phyloP scores from a whole-genome alignment of 257 asterid genomes.

The Eustoma russellianum region DNA sequence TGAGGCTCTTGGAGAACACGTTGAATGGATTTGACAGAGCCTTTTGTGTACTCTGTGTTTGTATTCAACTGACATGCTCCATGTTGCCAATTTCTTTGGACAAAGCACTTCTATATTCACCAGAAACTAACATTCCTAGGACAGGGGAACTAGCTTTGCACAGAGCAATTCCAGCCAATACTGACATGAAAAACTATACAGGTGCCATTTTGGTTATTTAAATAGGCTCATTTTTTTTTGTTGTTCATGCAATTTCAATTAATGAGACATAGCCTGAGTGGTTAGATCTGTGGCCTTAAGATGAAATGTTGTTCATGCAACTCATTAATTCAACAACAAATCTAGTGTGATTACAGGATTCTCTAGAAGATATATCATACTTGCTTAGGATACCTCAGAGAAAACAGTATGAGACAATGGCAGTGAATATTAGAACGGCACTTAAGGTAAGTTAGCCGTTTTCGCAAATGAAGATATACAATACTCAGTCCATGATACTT shows the following conservation, averaged over 20 bases:
- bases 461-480: not conserved
- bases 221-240: not conserved
- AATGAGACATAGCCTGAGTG: no score
- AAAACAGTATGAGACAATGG: conserved; percentile 97
- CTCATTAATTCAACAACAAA: no score
- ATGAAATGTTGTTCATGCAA: no score
- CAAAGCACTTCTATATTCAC: conserved; percentile 91
- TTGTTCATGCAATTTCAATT: not conserved
- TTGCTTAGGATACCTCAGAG: conserved; percentile 96
- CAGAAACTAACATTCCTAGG: conserved; percentile 89
- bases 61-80: conserved; percentile 62
- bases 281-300: no score
- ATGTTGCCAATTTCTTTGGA: conserved; percentile 50
- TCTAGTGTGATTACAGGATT: conserved; percentile 35
- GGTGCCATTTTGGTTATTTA: conserved; percentile 21
- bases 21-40: conserved; percentile 40
- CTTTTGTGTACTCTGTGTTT: conserved; percentile 39
- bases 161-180: conserved; percentile 95
- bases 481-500: not conserved
- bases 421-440: conserved; percentile 91
- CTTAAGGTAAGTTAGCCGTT: conserved; percentile 46
- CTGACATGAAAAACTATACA: conserved; percentile 93
- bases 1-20: conserved; percentile 25
- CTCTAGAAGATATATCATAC: conserved; percentile 91
- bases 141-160: conserved; percentile 95